A percentile compares a stretch with the other conserved stretches of the same genome.
Evolutionary conservation across 805 yeast genomes (phyloP).

Genomic region (Ascoidea asiatica): DNA sequence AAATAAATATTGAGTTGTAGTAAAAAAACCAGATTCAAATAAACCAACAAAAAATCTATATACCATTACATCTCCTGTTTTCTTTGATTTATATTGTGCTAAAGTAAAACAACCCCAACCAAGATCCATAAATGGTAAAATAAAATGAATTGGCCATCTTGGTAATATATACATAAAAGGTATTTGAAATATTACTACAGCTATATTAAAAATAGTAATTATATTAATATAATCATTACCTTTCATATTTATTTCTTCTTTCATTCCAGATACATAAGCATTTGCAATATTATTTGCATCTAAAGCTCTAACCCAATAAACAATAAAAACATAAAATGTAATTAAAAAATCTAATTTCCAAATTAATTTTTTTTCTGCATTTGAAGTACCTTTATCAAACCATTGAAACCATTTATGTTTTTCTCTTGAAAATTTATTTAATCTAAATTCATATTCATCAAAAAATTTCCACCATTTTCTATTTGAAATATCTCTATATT

Average conservation of each 20-base stretch:
- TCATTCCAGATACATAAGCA: conserved; percentile 56
- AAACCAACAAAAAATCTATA: conserved; percentile 55
- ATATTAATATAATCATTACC: conserved; percentile 53
- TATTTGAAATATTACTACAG: conserved; percentile 44
- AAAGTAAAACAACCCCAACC: conserved; percentile 59
- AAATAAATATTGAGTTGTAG: conserved; percentile 44
- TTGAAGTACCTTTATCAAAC: conserved; percentile 20
- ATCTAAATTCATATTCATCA: conserved; percentile 50
- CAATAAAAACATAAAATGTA: conserved; percentile 41
- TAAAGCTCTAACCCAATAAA: conserved; percentile 57
- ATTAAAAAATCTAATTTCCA: conserved; percentile 43
- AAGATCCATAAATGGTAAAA: conserved; percentile 42
- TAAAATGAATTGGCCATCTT: conserved; percentile 38
- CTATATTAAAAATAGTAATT: conserved; percentile 45
- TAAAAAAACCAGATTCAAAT: conserved; percentile 57
- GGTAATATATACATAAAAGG: conserved; percentile 49
- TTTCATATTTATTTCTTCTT: conserved; percentile 37
- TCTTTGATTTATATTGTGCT: conserved; percentile 34
- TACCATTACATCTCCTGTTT: conserved; percentile 39
- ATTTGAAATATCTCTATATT: conserved; percentile 24
- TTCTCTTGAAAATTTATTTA: conserved; percentile 18
- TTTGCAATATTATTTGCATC: conserved; percentile 48
- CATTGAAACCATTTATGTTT: conserved; percentile 38
- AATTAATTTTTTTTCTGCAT: conserved; percentile 30
- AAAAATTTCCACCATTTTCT: conserved; percentile 32